A percentile compares a stretch with the other conserved stretches of the same genome.
Evolutionary conservation across 176 grass and related monocot genomes (phyloP).

Genomic region (Oryza meyeriana): DNA sequence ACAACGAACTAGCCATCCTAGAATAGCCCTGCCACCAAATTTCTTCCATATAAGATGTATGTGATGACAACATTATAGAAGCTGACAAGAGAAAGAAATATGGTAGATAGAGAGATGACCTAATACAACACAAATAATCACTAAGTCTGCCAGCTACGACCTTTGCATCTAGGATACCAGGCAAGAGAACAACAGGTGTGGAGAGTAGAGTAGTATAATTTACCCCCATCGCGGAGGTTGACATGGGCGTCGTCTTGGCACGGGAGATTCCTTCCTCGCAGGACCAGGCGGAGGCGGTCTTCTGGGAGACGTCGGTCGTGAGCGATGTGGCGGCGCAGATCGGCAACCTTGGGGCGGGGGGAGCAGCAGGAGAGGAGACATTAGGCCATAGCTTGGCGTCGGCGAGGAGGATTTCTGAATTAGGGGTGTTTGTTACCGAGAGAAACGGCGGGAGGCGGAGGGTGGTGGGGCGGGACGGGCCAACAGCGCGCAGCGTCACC

Average conservation of each 20-base stretch:
- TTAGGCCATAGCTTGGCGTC: slow-evolving; percentile 1
- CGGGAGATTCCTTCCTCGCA: slow-evolving; percentile 55
- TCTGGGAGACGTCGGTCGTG: slow-evolving; percentile 43
- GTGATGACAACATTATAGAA: background rate
- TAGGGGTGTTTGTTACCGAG: slow-evolving; percentile 27
- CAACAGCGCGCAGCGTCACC: slow-evolving; percentile 60
- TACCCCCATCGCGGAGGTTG: slow-evolving; percentile 48
- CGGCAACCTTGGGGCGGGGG: slow-evolving; percentile 49
- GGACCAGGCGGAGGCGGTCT: slow-evolving; percentile 68
- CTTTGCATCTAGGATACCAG: background rate
- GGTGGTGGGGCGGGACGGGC: slow-evolving; percentile 52
- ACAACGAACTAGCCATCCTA: background rate
- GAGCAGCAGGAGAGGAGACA: background rate
- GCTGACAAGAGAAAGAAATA: background rate
- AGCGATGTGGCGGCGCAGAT: slow-evolving; percentile 58
- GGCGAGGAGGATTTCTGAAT: background rate
- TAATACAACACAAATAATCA: background rate
- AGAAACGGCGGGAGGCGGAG: slow-evolving; percentile 49
- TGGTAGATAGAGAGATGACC: too few species aligned
- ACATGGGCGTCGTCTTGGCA: slow-evolving; percentile 43
- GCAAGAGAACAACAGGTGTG: too few species aligned
- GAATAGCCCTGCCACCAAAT: background rate
- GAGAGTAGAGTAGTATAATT: background rate
- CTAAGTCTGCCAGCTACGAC: background rate
- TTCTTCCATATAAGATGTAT: background rate